Percentiles rank a stretch among this genome's conserved stretches.
Conservation (phyloP, 805 yeast genomes). For the Yarrowia sp. region DNA sequence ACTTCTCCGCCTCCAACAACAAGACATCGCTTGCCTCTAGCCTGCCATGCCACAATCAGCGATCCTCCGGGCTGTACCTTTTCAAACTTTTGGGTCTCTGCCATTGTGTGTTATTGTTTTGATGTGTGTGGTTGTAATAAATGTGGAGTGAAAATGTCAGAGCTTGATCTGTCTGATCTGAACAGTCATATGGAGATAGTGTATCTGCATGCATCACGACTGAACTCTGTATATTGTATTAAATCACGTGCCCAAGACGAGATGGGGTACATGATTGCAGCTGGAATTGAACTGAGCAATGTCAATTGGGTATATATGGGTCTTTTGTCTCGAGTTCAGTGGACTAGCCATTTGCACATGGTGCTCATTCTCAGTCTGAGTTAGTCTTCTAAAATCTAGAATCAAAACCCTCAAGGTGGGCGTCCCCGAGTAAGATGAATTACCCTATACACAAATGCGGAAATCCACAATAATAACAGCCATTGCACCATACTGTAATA, state of each 20-base stretch:
- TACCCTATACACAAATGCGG: no score
- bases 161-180: background rate
- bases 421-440: background rate
- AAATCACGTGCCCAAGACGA: background rate
- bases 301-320: no score
- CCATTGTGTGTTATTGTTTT: background rate
- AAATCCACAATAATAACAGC: no score
- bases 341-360: no score
- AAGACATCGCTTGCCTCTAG: conserved; percentile 58
- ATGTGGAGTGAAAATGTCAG: background rate
- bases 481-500: no score
- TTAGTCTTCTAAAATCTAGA: no score
- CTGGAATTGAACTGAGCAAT: background rate
- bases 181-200: conserved; percentile 7
- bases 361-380: no score
- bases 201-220: conserved; percentile 12
- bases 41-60: conserved; percentile 70
- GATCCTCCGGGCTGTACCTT: conserved; percentile 44
- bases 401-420: background rate
- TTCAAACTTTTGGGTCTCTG: background rate
- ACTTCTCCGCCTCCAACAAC: conserved; percentile 71
- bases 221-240: background rate
- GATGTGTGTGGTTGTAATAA: background rate
- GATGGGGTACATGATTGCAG: background rate
- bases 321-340: no score